Conservation (phyloP, 2,329 filamentous ascomycete species). For the Clonostachys rosea region DNA sequence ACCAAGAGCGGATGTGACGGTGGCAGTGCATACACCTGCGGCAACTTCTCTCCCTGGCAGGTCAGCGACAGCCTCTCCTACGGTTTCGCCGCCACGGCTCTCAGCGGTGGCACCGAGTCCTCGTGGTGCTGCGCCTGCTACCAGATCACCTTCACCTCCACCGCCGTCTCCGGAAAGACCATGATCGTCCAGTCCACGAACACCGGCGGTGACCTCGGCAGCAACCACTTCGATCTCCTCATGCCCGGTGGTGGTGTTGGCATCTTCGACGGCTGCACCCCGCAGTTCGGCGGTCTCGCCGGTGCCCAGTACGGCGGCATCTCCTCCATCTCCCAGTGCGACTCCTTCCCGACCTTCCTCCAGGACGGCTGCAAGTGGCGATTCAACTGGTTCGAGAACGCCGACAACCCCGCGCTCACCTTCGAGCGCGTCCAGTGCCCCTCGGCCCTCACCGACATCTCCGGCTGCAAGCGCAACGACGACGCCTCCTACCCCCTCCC, state of each 20-base stretch:
- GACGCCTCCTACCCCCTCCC: constrained; percentile 17
- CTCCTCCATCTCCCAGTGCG: constrained; percentile 42
- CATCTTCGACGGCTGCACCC: constrained; percentile 45
- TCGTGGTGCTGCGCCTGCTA: constrained; percentile 67
- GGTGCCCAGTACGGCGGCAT: constrained; percentile 57
- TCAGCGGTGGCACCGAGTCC: constrained; percentile 49
- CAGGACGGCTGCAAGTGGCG: constrained; percentile 58
- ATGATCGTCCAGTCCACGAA: constrained; percentile 63
- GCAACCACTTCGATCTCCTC: constrained; percentile 55
- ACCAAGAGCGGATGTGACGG: constrained; percentile 50
- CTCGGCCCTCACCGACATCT: constrained; percentile 34
- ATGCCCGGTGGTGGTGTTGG: constrained; percentile 52
- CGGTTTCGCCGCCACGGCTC: constrained; percentile 58
- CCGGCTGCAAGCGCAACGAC: constrained; percentile 25
- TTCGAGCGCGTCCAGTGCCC: constrained; percentile 55
- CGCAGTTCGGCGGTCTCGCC: constrained; percentile 35
- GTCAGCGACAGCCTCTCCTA: constrained; percentile 55
- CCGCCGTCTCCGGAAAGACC: constrained; percentile 50
- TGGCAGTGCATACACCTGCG: constrained; percentile 56
- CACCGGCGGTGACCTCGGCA: constrained; percentile 51
- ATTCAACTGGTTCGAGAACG: constrained; percentile 58
- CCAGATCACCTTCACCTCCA: constrained; percentile 44
- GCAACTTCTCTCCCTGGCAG: constrained; percentile 57
- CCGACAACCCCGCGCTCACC: constrained; percentile 51
- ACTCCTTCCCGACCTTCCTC: constrained; percentile 44